Evolutionary conservation across 371 early-diverging fungal species (phyloP).

Genomic region (Mucor indicus): DNA sequence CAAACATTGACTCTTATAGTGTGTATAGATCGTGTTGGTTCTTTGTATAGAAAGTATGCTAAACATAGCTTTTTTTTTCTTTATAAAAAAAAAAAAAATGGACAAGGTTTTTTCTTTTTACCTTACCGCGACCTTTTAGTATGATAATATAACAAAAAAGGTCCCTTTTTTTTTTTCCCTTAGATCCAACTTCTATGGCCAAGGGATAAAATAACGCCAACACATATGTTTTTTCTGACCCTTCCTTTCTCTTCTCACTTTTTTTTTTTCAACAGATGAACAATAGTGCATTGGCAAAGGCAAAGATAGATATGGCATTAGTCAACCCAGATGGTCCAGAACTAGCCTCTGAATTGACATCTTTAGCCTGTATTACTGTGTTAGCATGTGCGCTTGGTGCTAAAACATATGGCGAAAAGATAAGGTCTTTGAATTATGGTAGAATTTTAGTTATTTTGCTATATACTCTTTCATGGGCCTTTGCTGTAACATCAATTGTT

Average conservation of each 20-base stretch:
- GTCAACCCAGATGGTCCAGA: conserved; percentile 35
- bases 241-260: not conserved
- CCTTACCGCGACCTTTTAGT: too few relatives aligned
- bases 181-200: too few relatives aligned
- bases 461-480: conserved; percentile 42
- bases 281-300: not conserved
- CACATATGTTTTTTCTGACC: too few relatives aligned
- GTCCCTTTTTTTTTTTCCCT: too few relatives aligned
- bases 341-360: conserved; percentile 34
- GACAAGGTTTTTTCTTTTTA: too few relatives aligned
- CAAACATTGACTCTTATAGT: too few relatives aligned
- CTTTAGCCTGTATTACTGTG: conserved; percentile 39
- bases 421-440: conserved; percentile 38
- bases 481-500: conserved; percentile 32
- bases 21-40: too few relatives aligned
- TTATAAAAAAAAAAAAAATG: too few relatives aligned
- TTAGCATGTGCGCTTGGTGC: conserved; percentile 36
- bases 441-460: conserved; percentile 37
- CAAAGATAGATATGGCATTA: not conserved
- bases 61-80: too few relatives aligned
- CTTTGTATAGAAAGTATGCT: too few relatives aligned
- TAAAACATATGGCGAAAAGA: conserved; percentile 34
- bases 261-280: not conserved
- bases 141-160: too few relatives aligned
- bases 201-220: too few relatives aligned